Evolutionary conservation across 2,329 filamentous ascomycete species (phyloP).

Genomic region (Plectosphaerella sp.): DNA sequence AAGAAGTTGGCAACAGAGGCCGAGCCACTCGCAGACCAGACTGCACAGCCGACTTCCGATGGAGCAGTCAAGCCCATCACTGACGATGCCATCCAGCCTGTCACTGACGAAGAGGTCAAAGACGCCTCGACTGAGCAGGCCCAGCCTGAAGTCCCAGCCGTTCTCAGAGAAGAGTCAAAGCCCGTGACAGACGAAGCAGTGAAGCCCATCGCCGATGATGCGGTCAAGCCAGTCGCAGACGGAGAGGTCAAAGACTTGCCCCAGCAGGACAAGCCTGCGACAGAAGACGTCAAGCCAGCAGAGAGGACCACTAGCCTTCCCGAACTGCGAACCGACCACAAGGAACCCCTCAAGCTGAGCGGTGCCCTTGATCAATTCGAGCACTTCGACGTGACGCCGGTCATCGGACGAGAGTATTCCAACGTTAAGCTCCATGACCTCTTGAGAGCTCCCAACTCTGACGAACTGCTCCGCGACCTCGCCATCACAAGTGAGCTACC

Average conservation of each 20-base stretch:
- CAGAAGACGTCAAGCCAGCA: not conserved
- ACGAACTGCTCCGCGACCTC: slow-evolving; percentile 60
- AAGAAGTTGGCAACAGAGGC: slow-evolving; percentile 1
- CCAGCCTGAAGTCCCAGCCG: not conserved
- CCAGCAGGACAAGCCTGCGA: no score
- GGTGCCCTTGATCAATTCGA: slow-evolving; percentile 48
- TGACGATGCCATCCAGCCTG: no score
- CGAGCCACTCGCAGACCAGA: no score
- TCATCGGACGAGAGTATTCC: slow-evolving; percentile 59
- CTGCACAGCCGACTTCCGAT: no score
- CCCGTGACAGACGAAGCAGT: not conserved
- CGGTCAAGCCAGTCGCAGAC: no score
- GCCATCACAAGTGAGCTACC: slow-evolving; percentile 56
- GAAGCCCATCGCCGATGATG: no score
- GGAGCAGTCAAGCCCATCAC: no score
- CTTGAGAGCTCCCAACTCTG: slow-evolving; percentile 56
- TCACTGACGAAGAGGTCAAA: not conserved
- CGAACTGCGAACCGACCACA: slow-evolving; percentile 7
- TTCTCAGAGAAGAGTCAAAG: not conserved
- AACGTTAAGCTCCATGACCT: slow-evolving; percentile 55
- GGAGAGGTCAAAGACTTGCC: no score
- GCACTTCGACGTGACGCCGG: slow-evolving; percentile 55
- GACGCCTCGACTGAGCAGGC: not conserved
- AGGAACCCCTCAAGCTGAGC: slow-evolving; percentile 40
- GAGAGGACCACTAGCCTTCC: slow-evolving; percentile 6